A percentile compares a stretch with the other conserved stretches of the same genome.
These are phyloP conservation scores for Rhododendron kiyosumense DNA, from an alignment of 148 eudicot genomes.

Conservation along the genomic window DNA sequence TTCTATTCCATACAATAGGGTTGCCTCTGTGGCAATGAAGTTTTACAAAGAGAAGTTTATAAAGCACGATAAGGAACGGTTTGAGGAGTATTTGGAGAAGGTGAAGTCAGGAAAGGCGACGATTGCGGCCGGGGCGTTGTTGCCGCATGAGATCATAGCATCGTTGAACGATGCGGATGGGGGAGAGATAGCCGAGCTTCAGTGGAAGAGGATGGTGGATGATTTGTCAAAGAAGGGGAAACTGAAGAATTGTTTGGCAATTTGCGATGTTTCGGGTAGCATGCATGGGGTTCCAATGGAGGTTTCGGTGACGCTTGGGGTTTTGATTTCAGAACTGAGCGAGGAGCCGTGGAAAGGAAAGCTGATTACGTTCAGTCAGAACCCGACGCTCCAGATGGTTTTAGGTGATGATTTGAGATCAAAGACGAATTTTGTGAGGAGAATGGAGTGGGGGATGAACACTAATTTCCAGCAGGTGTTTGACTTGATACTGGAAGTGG, in stretches of 20 bases:
- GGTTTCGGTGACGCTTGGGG: slow-evolving; percentile 37
- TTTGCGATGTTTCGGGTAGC: slow-evolving; percentile 46
- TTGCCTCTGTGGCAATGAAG: slow-evolving; percentile 3
- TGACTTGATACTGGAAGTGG: slow-evolving; percentile 33
- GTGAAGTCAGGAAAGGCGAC: not conserved
- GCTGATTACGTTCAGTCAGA: slow-evolving; percentile 30
- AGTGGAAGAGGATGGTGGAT: slow-evolving; percentile 52
- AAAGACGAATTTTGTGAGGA: slow-evolving; percentile 23
- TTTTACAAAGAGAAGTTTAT: not conserved
- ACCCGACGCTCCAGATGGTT: slow-evolving; percentile 27
- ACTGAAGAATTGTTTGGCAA: slow-evolving; percentile 35
- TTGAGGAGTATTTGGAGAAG: not conserved
- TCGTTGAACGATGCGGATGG: slow-evolving; percentile 11
- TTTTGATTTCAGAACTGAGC: slow-evolving; percentile 30
- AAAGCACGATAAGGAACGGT: not conserved
- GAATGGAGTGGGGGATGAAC: slow-evolving; percentile 24
- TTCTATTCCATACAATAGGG: not conserved
- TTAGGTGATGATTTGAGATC: slow-evolving; percentile 11
- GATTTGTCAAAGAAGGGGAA: slow-evolving; percentile 35
- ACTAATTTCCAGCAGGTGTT: slow-evolving; percentile 40
- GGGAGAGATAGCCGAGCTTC: slow-evolving; percentile 36
- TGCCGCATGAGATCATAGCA: not conserved
- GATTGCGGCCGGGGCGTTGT: not conserved
- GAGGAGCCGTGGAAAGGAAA: slow-evolving; percentile 36
- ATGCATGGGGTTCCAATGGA: slow-evolving; percentile 38